Evolutionary conservation across 306 rosid genomes (phyloP).

Genomic region (Arachis stenosperma): DNA sequence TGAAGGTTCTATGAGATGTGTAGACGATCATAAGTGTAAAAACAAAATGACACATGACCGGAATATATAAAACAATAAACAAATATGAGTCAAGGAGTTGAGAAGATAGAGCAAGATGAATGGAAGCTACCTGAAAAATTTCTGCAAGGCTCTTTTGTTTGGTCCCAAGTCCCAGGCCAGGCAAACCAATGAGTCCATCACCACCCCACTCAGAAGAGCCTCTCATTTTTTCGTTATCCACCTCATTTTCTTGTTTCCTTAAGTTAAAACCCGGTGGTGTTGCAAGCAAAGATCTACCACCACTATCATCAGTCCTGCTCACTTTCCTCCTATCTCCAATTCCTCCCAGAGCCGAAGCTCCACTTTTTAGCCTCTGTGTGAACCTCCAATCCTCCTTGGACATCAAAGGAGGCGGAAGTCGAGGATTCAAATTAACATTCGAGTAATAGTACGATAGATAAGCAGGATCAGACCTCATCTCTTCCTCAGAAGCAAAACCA

Average conservation of each 20-base stretch:
- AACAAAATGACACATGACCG: not conserved
- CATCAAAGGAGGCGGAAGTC: constrained; percentile 85
- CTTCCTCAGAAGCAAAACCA: constrained; percentile 80
- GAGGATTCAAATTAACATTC: constrained; percentile 83
- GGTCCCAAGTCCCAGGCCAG: constrained; percentile 73
- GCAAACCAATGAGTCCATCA: constrained; percentile 79
- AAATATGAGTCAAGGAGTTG: not conserved
- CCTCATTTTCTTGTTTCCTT: constrained; percentile 57
- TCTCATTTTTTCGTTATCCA: constrained; percentile 53
- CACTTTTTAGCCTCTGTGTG: constrained; percentile 68
- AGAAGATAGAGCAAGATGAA: not conserved
- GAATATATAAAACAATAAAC: constrained; percentile 7
- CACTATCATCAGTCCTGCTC: constrained; percentile 54
- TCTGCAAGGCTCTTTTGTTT: constrained; percentile 88
- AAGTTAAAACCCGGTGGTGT: constrained; percentile 75
- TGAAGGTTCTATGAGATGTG: not conserved
- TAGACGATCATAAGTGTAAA: not conserved
- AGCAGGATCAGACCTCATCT: constrained; percentile 93
- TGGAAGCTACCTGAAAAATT: constrained; percentile 80
- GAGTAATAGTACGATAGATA: constrained; percentile 74
- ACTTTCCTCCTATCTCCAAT: constrained; percentile 80
- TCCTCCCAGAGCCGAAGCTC: constrained; percentile 71
- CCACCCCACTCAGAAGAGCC: constrained; percentile 78
- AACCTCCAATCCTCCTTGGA: constrained; percentile 72
- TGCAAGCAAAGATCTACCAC: constrained; percentile 58